These are phyloP conservation scores for Candida sanyaensis DNA, from an alignment of 1,139 yeast genomes.

Conservation along the genomic window DNA sequence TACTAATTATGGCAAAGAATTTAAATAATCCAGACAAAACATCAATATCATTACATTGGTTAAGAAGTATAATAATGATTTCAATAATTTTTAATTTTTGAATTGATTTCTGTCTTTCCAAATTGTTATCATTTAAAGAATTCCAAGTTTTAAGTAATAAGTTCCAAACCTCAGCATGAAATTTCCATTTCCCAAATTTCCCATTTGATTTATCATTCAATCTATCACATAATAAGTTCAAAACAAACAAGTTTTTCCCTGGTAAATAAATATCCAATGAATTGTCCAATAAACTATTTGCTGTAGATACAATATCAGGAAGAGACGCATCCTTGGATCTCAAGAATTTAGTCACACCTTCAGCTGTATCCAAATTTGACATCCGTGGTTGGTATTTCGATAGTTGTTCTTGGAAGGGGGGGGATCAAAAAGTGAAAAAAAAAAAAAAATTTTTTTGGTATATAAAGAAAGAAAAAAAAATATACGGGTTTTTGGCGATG, in stretches of 20 bases:
- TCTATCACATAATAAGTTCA: conserved; percentile 70
- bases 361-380: conserved; percentile 39
- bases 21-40: conserved; percentile 19
- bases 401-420: not conserved
- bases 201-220: conserved; percentile 46
- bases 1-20: conserved; percentile 19
- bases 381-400: not conserved
- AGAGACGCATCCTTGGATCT: conserved; percentile 55
- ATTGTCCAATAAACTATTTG: conserved; percentile 43
- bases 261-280: conserved; percentile 56
- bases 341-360: conserved; percentile 61
- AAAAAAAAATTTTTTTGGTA: not conserved
- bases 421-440: not conserved
- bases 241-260: conserved; percentile 55
- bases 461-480: not conserved
- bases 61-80: conserved; percentile 16
- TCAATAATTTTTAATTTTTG: conserved; percentile 32
- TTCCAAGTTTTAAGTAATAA: conserved; percentile 46
- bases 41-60: conserved; percentile 7
- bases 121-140: conserved; percentile 15
- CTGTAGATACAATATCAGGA: conserved; percentile 43
- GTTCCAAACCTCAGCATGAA: conserved; percentile 45
- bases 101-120: conserved; percentile 31
- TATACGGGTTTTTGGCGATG: not conserved
- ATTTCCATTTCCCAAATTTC: conserved; percentile 44